phyloP scores from a whole-genome alignment of 1,139 yeast species.

The Taiozyma sp. region DNA sequence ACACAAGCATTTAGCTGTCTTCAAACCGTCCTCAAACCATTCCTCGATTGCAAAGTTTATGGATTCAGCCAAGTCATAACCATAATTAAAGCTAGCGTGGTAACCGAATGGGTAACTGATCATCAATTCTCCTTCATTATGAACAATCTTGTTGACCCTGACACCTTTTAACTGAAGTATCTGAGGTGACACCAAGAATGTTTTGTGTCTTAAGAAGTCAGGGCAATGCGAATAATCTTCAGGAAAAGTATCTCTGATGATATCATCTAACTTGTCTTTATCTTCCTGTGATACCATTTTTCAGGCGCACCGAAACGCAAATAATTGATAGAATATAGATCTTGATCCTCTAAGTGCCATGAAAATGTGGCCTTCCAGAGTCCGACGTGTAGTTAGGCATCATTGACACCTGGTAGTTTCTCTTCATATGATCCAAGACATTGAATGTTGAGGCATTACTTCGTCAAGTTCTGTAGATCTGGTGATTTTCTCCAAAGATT shows the following conservation, averaged over 20 bases:
- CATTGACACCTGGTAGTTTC: conserved; percentile 78
- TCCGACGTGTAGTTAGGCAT: conserved; percentile 82
- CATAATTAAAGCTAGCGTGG: conserved; percentile 85
- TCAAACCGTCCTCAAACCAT: conserved; percentile 69
- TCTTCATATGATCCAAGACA: conserved; percentile 59
- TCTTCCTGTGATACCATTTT: conserved; percentile 83
- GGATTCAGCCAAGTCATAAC: conserved; percentile 81
- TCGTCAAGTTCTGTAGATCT: conserved; percentile 50
- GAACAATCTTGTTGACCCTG: conserved; percentile 61
- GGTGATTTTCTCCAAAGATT: conserved; percentile 41
- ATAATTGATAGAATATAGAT: conserved; percentile 77
- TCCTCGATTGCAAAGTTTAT: conserved; percentile 83
- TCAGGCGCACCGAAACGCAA: conserved; percentile 90
- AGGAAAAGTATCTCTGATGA: conserved; percentile 68
- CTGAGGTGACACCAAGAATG: conserved; percentile 71
- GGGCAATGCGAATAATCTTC: conserved; percentile 60
- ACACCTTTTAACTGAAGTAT: conserved; percentile 54
- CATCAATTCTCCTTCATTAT: conserved; percentile 69
- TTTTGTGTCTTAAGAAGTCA: conserved; percentile 79
- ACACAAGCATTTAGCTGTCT: conserved; percentile 65
- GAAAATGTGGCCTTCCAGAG: conserved; percentile 88
- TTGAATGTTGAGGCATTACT: conserved; percentile 58
- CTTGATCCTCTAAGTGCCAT: conserved; percentile 92
- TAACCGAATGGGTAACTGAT: conserved; percentile 85
- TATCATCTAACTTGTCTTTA: conserved; percentile 47